These are phyloP conservation scores for Lichtheimia corymbifera DNA, from an alignment of 371 early-diverging fungal species.

Conservation along the genomic window DNA sequence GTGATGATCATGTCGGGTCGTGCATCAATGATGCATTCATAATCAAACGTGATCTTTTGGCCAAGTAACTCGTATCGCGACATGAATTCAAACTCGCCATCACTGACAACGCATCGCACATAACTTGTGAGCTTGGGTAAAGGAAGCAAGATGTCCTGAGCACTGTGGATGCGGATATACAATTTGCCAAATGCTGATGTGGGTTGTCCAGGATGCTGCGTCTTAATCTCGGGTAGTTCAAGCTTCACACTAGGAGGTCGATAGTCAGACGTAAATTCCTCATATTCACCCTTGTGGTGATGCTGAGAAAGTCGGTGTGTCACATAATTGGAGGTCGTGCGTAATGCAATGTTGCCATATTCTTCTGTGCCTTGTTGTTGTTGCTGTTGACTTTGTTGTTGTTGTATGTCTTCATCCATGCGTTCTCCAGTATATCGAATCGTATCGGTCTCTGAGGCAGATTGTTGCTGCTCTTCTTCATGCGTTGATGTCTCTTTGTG, in stretches of 20 bases:
- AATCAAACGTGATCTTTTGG: constrained; percentile 24
- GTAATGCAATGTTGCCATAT: neutral
- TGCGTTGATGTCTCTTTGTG: neutral
- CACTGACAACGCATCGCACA: constrained; percentile 48
- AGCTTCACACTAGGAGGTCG: constrained; percentile 3
- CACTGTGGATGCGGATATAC: constrained; percentile 39
- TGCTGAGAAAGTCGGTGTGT: constrained; percentile 4
- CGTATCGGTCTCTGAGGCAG: neutral
- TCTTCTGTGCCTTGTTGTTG: neutral
- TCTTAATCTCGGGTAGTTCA: neutral
- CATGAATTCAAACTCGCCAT: constrained; percentile 51
- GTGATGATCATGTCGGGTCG: constrained; percentile 43
- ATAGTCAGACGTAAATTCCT: neutral
- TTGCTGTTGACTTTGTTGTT: neutral
- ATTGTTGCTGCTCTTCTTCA: neutral
- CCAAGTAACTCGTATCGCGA: constrained; percentile 40
- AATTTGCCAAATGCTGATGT: constrained; percentile 29
- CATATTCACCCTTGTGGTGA: neutral
- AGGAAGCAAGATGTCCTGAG: constrained; percentile 40
- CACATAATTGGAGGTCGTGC: neutral
- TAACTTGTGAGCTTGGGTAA: constrained; percentile 42
- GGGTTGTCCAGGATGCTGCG: neutral
- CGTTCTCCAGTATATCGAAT: neutral
- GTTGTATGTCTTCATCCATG: neutral
- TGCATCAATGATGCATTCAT: constrained; percentile 43